Percentiles rank a stretch among this genome's conserved stretches.
These are phyloP conservation scores for Alisma plantagoaquatica DNA, from an alignment of 106 monocot genomes.

Conservation along the genomic window DNA sequence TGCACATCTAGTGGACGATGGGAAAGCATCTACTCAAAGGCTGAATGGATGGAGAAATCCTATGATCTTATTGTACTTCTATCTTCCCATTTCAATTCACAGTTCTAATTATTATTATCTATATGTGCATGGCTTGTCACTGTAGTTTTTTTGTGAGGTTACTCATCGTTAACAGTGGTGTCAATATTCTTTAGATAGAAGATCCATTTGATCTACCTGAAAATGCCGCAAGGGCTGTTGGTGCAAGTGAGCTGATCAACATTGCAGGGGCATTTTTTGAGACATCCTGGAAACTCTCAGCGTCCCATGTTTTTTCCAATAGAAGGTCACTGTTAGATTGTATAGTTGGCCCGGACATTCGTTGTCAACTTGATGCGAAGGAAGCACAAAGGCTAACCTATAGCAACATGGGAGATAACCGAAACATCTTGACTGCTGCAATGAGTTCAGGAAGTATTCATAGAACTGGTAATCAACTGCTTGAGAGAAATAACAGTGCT, in stretches of 20 bases:
- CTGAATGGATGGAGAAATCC: not conserved
- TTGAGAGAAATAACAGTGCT: too few species aligned
- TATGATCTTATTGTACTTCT: conserved; percentile 9
- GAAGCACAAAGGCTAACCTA: too few species aligned
- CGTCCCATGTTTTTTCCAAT: not conserved
- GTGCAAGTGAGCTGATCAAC: not conserved
- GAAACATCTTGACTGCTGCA: too few species aligned
- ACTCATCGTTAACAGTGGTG: not conserved
- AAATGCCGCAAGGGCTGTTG: conserved; percentile 14
- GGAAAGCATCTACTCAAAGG: not conserved
- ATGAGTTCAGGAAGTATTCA: too few species aligned
- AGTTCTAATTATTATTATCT: too few species aligned
- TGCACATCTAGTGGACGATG: conserved; percentile 14
- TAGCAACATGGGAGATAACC: too few species aligned
- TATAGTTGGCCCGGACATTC: conserved; percentile 4
- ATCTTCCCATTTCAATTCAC: not conserved
- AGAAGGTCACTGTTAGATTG: not conserved
- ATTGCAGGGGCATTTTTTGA: conserved; percentile 3
- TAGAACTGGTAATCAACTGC: too few species aligned
- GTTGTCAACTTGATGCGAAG: too few species aligned
- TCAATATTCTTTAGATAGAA: conserved; percentile 12
- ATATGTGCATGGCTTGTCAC: too few species aligned
- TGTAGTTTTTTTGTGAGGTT: not conserved
- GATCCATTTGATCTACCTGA: conserved; percentile 15
- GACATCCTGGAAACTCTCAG: conserved; percentile 3